Percentiles rank a stretch among this genome's conserved stretches.
Conservation (phyloP, 2,329 filamentous ascomycete species). For the Diaporthe nobilis region DNA sequence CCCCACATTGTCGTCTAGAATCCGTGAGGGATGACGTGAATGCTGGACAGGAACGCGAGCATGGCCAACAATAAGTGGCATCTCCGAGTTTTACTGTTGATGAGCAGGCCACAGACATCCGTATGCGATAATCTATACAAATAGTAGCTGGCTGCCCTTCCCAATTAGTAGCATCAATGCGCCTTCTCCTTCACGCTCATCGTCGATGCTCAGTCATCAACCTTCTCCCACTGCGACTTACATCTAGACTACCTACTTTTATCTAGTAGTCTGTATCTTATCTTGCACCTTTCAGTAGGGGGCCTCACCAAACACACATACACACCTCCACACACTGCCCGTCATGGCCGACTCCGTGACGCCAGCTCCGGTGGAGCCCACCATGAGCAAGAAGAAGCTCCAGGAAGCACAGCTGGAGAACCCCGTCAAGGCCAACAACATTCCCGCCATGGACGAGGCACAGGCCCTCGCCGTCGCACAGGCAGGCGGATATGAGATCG, state of each 20-base stretch:
- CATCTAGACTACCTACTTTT: background rate
- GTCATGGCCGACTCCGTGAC: slow-evolving; percentile 39
- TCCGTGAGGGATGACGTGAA: slow-evolving; percentile 24
- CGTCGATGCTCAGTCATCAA: slow-evolving; percentile 19
- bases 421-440: slow-evolving; percentile 40
- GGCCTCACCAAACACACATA: background rate
- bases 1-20: slow-evolving; percentile 37
- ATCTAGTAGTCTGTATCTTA: background rate
- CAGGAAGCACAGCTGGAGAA: slow-evolving; percentile 47
- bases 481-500: slow-evolving; percentile 53
- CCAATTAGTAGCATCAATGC: background rate
- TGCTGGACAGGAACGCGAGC: slow-evolving; percentile 6
- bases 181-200: slow-evolving; percentile 10
- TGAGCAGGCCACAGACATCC: background rate
- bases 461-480: slow-evolving; percentile 55
- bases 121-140: slow-evolving; percentile 19
- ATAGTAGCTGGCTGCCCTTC: slow-evolving; percentile 21
- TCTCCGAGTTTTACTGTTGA: background rate
- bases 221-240: background rate
- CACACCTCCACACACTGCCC: background rate
- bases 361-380: slow-evolving; percentile 37
- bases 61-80: background rate
- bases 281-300: background rate
- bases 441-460: slow-evolving; percentile 47
- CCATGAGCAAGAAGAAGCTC: slow-evolving; percentile 40